Evolutionary conservation across 2,329 filamentous ascomycete species (phyloP).

Genomic region (Cryphonectria naterciae): DNA sequence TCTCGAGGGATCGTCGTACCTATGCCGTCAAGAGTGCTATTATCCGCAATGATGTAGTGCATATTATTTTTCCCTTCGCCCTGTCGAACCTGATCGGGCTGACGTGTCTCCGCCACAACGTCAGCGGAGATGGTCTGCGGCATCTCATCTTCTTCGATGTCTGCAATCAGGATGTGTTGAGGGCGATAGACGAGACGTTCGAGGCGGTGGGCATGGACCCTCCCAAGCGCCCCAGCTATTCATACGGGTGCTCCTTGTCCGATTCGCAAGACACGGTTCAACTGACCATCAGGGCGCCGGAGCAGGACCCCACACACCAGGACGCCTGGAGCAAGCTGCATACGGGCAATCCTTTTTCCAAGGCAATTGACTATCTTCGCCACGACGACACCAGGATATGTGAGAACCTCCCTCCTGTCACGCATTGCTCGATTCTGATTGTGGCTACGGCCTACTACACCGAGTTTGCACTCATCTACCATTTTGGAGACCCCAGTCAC

Average conservation of each 20-base stretch:
- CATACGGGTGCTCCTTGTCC: neutral
- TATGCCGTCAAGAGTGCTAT: constrained; percentile 4
- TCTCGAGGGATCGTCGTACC: neutral
- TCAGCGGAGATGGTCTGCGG: neutral
- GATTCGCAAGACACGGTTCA: neutral
- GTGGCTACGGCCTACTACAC: neutral
- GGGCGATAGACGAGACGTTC: neutral
- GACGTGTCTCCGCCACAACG: neutral
- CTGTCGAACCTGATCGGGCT: constrained; percentile 11
- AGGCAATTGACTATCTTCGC: neutral
- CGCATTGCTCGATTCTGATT: neutral
- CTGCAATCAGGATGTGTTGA: neutral
- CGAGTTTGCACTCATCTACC: neutral
- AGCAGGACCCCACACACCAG: neutral
- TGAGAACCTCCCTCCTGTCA: neutral
- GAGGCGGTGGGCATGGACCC: neutral
- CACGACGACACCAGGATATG: neutral
- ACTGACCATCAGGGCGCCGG: neutral
- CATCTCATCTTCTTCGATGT: constrained; percentile 7
- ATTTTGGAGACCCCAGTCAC: neutral
- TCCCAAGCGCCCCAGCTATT: neutral
- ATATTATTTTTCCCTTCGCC: neutral
- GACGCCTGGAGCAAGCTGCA: neutral
- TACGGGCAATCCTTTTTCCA: neutral
- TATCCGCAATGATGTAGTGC: neutral